Conservation (phyloP, 1,139 yeast genomes). For the Debaryomycetaceae sp. region DNA sequence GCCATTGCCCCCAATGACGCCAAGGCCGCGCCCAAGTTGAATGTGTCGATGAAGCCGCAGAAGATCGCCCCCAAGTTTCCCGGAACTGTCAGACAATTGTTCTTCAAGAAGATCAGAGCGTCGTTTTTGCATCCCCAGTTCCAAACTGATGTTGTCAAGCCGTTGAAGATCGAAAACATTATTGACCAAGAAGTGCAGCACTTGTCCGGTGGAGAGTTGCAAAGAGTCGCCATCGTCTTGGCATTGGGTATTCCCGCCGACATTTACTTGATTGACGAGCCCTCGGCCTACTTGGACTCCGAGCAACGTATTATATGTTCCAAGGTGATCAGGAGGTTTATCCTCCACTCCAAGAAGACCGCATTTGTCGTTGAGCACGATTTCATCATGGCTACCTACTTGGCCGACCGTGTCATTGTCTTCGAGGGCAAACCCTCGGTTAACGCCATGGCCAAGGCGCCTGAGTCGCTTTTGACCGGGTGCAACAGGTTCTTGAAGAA, state of each 20-base stretch:
- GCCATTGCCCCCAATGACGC: conserved; percentile 83
- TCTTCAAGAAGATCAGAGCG: conserved; percentile 93
- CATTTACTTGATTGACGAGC: conserved; percentile 94
- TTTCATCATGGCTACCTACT: conserved; percentile 98
- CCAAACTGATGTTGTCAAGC: conserved; percentile 97
- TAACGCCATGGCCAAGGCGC: conserved; percentile 76
- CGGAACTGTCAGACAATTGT: conserved; percentile 96
- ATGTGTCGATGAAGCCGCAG: conserved; percentile 97
- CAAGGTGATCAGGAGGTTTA: conserved; percentile 94
- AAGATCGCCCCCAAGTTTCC: conserved; percentile 97
- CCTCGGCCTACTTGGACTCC: conserved; percentile 96
- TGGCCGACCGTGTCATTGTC: conserved; percentile 97
- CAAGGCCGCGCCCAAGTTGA: conserved; percentile 74
- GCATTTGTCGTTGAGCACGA: conserved; percentile 99
- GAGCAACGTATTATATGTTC: conserved; percentile 99
- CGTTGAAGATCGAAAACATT: conserved; percentile 86
- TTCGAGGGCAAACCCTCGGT: conserved; percentile 93
- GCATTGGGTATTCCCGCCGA: conserved; percentile 95
- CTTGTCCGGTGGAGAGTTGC: conserved; percentile 98
- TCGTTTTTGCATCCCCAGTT: conserved; percentile 94
- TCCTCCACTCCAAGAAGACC: conserved; percentile 93
- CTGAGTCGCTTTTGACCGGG: conserved; percentile 92
- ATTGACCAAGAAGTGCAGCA: conserved; percentile 97
- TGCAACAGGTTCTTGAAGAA: conserved; percentile 96
- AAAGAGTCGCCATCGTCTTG: conserved; percentile 96